phyloP scores from a whole-genome alignment of 768 basidiomycete genomes.

The Termitomyces sp. region DNA sequence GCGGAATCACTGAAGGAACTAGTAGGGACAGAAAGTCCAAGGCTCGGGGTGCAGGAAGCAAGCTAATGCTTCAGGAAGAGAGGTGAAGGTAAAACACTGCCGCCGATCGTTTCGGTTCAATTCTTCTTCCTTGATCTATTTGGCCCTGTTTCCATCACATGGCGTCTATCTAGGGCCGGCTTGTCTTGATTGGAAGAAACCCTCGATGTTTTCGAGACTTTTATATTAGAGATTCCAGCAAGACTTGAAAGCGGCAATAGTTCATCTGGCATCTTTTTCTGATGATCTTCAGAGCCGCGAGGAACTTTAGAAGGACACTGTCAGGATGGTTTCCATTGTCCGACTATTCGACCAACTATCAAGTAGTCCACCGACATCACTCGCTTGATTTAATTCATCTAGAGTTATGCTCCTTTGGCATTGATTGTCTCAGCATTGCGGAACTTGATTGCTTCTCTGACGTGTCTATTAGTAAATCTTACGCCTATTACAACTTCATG shows the following conservation, averaged over 20 bases:
- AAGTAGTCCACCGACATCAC: neutral
- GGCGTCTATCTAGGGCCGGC: slow-evolving; percentile 1
- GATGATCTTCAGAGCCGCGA: neutral
- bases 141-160: slow-evolving; percentile 9
- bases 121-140: slow-evolving; percentile 6
- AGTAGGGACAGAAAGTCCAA: slow-evolving; percentile 20
- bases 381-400: neutral
- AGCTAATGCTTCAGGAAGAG: slow-evolving; percentile 68
- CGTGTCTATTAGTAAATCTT: neutral
- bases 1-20: slow-evolving; percentile 22
- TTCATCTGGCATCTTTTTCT: neutral
- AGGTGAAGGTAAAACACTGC: slow-evolving; percentile 13
- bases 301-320: too few species aligned
- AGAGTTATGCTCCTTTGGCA: too few species aligned
- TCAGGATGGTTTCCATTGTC: neutral
- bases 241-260: neutral
- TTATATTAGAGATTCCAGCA: neutral
- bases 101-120: neutral
- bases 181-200: neutral
- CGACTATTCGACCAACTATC: neutral
- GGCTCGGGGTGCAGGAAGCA: slow-evolving; percentile 51
- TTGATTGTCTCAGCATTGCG: neutral
- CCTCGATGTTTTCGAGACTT: neutral
- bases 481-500: neutral
- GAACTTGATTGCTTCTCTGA: neutral